Base-by-base conservation (phyloP, 805 yeast species). In the Candida nemodendra region DNA sequence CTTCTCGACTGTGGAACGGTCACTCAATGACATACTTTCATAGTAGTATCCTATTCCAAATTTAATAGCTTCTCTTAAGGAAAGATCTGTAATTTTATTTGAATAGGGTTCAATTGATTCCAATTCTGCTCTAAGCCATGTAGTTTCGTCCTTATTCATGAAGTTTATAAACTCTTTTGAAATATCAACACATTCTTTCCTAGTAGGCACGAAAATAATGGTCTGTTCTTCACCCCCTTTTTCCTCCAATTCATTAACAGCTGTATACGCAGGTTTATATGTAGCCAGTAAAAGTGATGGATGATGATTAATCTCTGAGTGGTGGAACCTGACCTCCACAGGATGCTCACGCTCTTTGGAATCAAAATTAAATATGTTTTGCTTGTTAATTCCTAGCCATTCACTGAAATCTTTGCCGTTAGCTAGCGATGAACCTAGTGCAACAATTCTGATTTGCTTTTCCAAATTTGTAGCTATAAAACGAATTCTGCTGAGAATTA, bases 401-500 rank as follows among this genome's bases (percentile, higher is more conserved):
- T 82, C 86, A 1, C 85, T 91, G 41, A 90, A 61, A 47, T 87
- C 96, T 35, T 77, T 70, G 3, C 84, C 85, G 53, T 81, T 84
- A 0, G 93, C 78, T 27, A 91, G 57, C 2, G 95, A 78, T 1
- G 78, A 69, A 0, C 85, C 70, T 17, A 91, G 63, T 0, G 78
- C 90, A n/a, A 91, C 74, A 18, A 89, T 59, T 46, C 98, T 64
- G 5, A 77, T 47, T 1, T 66, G 56, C 2, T 62, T 66, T 23
- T 80, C 84, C n/a, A 81, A 54, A 47, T 86, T 93, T 2, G 76
- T 69, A 0, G 80, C 66, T 57, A 89, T 76, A 44, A 83, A 78
- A 42, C 83, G 68, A 76, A 86, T 72, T 49, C 98, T 69, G 1
- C 93, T 69, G 4, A 91, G 61, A 2, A 79, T 61, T 6, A 71